A percentile compares a stretch with the other conserved stretches of the same genome.
These are phyloP conservation scores for Botrytis sinoallii DNA, from an alignment of 2,329 filamentous ascomycete species.

Conservation along the genomic window DNA sequence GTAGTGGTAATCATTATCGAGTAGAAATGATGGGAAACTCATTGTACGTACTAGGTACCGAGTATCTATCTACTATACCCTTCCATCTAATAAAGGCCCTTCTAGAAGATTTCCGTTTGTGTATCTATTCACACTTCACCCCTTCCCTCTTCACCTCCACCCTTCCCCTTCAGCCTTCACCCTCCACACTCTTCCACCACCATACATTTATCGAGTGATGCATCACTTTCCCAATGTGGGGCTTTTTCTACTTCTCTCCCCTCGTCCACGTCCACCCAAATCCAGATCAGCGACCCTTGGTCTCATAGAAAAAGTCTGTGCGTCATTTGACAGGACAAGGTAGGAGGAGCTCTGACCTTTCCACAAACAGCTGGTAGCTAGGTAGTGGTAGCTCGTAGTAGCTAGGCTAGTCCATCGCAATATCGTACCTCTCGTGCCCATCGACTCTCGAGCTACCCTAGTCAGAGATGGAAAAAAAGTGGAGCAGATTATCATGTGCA, in stretches of 20 bases:
- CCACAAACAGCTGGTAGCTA: too few species aligned
- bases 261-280: not conserved
- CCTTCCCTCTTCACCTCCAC: not conserved
- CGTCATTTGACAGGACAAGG: not conserved
- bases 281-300: not conserved
- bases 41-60: not conserved
- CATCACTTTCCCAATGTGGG: not conserved
- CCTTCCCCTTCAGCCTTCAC: not conserved
- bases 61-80: not conserved
- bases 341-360: not conserved
- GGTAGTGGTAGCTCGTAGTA: too few species aligned
- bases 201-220: not conserved
- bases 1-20: not conserved
- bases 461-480: not conserved
- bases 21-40: not conserved
- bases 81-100: not conserved
- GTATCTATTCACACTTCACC: not conserved
- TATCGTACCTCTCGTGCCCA: not conserved
- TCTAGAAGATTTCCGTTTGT: constrained; percentile 5
- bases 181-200: not conserved
- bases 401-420: not conserved
- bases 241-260: not conserved
- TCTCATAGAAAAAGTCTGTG: not conserved
- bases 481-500: not conserved
- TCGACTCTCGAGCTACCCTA: not conserved